Percentiles rank a stretch among this genome's conserved stretches.
Conservation (phyloP, 1,139 yeast genomes). For the Cylindricascospora bacillispora region DNA sequence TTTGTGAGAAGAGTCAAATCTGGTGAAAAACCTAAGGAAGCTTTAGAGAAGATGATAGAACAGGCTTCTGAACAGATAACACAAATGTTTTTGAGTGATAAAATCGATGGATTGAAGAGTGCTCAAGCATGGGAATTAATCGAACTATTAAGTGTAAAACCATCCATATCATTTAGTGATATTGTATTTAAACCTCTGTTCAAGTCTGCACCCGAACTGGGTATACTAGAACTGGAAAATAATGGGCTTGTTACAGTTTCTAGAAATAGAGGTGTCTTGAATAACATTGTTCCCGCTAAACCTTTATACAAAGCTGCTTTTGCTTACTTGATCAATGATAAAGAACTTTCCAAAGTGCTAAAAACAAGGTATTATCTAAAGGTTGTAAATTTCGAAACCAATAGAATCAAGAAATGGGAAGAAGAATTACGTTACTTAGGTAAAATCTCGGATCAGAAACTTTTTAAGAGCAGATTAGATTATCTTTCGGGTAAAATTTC, state of each 20-base stretch:
- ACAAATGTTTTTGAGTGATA: conserved; percentile 56
- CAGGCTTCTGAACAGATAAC: conserved; percentile 84
- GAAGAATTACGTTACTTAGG: conserved; percentile 55
- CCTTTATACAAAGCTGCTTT: conserved; percentile 83
- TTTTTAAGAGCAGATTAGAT: conserved; percentile 47
- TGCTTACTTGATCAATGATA: conserved; percentile 45
- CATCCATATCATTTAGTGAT: conserved; percentile 37
- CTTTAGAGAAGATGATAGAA: conserved; percentile 63
- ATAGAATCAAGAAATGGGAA: conserved; percentile 52
- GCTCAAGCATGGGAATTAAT: conserved; percentile 87
- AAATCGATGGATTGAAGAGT: conserved; percentile 43
- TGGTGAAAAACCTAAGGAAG: conserved; percentile 72
- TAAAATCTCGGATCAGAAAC: conserved; percentile 34
- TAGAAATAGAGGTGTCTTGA: conserved; percentile 64
- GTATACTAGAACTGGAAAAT: conserved; percentile 62
- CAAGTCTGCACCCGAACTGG: conserved; percentile 41
- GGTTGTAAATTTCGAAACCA: conserved; percentile 47
- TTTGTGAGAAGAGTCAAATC: conserved; percentile 76
- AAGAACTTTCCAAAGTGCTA: conserved; percentile 43
- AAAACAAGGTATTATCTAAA: conserved; percentile 49
- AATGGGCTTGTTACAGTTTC: conserved; percentile 59
- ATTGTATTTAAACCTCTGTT: conserved; percentile 51
- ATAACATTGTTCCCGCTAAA: conserved; percentile 60
- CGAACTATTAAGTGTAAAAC: conserved; percentile 42
- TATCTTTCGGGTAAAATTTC: conserved; percentile 58